phyloP scores from a whole-genome alignment of 2,329 filamentous ascomycete genomes.

The Fusarium lateritium region DNA sequence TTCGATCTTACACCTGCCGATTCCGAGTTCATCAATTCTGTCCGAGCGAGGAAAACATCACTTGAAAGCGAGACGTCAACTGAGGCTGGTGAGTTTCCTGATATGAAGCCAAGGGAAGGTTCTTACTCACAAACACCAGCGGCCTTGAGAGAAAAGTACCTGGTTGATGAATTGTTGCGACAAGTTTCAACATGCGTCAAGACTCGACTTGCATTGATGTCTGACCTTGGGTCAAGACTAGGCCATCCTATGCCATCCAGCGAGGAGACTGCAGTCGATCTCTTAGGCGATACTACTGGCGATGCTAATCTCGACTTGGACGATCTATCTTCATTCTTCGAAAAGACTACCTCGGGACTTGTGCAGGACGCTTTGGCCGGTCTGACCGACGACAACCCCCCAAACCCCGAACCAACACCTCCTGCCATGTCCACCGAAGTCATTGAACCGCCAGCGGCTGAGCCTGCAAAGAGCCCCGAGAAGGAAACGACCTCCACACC shows the following conservation, averaged over 20 bases:
- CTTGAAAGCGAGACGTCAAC: constrained; percentile 51
- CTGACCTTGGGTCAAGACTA: constrained; percentile 54
- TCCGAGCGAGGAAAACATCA: constrained; percentile 53
- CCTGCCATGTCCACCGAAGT: constrained; percentile 31
- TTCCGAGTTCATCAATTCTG: constrained; percentile 53
- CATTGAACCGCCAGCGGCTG: constrained; percentile 35
- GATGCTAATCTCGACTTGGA: constrained; percentile 57
- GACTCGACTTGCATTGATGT: constrained; percentile 52
- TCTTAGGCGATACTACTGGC: constrained; percentile 48
- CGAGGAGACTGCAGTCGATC: constrained; percentile 47
- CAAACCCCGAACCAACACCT: constrained; percentile 39
- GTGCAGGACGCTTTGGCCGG: constrained; percentile 59
- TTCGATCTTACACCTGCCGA: constrained; percentile 55
- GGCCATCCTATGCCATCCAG: constrained; percentile 55
- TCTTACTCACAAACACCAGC: constrained; percentile 41
- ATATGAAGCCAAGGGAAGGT: background rate
- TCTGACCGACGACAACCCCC: constrained; percentile 51
- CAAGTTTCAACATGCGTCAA: constrained; percentile 54
- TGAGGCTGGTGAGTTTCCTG: constrained; percentile 48
- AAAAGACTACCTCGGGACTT: constrained; percentile 59
- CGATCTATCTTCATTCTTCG: constrained; percentile 60
- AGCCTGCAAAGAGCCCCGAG: constrained; percentile 47
- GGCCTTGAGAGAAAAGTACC: constrained; percentile 56
- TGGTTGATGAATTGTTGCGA: constrained; percentile 57
- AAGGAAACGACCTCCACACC: constrained; percentile 43